phyloP scores from a whole-genome alignment of 768 basidiomycete species.

The Rhodotorula paludigena region DNA sequence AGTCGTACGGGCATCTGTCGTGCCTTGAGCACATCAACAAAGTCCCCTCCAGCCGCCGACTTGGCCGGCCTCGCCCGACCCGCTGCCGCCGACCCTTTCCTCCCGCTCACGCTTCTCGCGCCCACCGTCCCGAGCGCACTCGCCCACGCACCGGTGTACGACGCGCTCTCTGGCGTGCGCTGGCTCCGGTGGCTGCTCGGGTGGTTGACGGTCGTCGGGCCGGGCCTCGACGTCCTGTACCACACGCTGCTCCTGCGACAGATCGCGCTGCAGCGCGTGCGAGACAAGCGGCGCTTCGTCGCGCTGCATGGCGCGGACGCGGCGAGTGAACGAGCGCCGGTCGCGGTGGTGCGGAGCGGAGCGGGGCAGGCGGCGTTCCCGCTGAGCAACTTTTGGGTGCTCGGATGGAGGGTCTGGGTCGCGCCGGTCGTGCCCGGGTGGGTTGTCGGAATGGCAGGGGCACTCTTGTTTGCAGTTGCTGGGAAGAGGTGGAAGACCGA shows the following conservation, averaged over 20 bases:
- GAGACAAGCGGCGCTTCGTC: not conserved
- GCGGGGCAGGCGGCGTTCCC: not conserved
- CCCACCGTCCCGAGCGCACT: conserved; percentile 7
- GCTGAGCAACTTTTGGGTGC: conserved; percentile 7
- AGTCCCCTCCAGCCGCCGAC: conserved; percentile 55
- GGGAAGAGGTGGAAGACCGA: not conserved
- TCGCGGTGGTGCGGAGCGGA: not conserved
- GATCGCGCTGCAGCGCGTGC: conserved; percentile 2
- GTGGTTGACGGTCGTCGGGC: conserved; percentile 14
- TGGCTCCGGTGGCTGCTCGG: conserved; percentile 1
- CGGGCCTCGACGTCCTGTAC: conserved; percentile 25
- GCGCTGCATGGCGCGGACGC: not conserved
- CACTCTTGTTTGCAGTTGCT: not conserved
- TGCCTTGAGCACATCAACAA: conserved; percentile 50
- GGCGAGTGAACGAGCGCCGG: no score
- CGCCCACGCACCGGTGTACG: conserved; percentile 20
- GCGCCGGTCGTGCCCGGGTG: not conserved
- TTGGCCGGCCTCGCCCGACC: conserved; percentile 71
- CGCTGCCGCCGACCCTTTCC: conserved; percentile 60
- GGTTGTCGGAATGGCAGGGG: not conserved
- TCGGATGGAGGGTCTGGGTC: conserved; percentile 3
- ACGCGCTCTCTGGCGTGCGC: not conserved
- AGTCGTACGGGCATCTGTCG: conserved; percentile 57
- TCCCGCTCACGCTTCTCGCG: conserved; percentile 52
- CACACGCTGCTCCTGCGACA: conserved; percentile 30